Evolutionary conservation across 1,284 basidiomycete genomes (phyloP), one percentile per base, ranked within the genome.

Genomic region (Ceratobasidium sp.): DNA sequence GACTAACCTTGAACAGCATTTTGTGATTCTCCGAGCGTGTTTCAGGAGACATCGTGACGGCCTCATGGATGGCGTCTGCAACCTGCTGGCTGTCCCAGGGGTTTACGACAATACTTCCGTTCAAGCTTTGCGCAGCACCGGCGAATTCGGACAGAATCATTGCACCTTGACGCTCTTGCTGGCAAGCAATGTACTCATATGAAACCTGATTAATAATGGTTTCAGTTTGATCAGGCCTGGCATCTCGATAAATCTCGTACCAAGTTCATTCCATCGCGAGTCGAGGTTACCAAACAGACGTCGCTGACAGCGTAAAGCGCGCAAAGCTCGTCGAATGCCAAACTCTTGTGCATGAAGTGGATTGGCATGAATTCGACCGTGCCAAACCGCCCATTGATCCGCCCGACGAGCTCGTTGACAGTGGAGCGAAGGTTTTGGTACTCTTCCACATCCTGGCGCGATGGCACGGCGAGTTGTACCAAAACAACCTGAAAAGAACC

Each of bases 311-410:
- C 96, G 79, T 99, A 99, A 74, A 99, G 87, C 26, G 97, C 98
- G 75, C 95, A 98, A 4, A 99, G 87, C 81, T 99, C 97, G 80
- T 98, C 95, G 79, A 98, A 98, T 1, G 89, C 85, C 75, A 99
- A 86, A 77, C 90, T 93, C 81, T 98, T 96, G 87, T 98, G 95
- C 92, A 99, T 93, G 82, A 98, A 98, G 81, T 99, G 97, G 76
- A 99, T 99, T 3, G 97, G 97, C 93, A 98, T 98, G 80, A 96
- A 98, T 78, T 98, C 96, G 76, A 98, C 96, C 0, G 97, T 98
- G 26, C 98, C 98, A 79, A 98, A 99, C 9, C 95, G 91, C 6
- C 98, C 98, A 79, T 99, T 99, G 84, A 99, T 98, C 35, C 97
- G 89, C 0, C 98, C 98, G 16, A 99, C 97, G 46, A 98, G 89